Conservation (phyloP, 2,329 filamentous ascomycete genomes). For the Trichoderma endophyticum region DNA sequence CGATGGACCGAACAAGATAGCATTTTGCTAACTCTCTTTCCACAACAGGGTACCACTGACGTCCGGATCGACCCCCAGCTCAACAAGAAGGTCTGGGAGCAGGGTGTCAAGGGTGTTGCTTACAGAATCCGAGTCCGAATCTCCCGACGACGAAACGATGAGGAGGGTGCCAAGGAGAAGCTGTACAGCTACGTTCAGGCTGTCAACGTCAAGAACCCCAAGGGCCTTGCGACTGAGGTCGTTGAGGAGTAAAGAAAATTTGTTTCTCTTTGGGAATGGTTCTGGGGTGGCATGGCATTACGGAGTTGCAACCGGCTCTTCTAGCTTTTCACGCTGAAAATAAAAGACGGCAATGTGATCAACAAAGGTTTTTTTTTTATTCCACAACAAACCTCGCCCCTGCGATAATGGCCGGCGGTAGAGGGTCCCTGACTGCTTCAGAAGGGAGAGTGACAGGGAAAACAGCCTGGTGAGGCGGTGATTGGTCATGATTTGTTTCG, state of each 20-base stretch:
- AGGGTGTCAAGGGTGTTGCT: conserved; percentile 97
- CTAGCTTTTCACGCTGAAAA: conserved; percentile 42
- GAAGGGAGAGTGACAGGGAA: conserved; percentile 1
- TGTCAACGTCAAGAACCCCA: conserved; percentile 98
- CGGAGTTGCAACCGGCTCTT: conserved; percentile 46
- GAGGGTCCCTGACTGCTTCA: background rate
- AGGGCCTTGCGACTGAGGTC: conserved; percentile 90
- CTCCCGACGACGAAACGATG: conserved; percentile 99
- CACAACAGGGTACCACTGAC: conserved; percentile 79
- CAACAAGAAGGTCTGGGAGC: conserved; percentile 99
- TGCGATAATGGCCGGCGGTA: background rate
- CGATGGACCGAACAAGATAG: background rate
- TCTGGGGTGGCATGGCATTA: conserved; percentile 45
- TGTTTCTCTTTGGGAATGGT: conserved; percentile 40
- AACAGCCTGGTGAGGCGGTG: conserved; percentile 17
- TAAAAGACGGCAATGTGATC: conserved; percentile 37
- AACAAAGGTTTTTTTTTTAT: conserved; percentile 23
- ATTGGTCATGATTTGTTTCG: conserved; percentile 19
- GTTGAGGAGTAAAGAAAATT: conserved; percentile 65
- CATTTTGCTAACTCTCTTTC: conserved; percentile 23
- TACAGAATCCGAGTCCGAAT: conserved; percentile 98
- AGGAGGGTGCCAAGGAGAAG: conserved; percentile 99
- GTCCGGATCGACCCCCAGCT: conserved; percentile 97
- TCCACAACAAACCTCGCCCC: conserved; percentile 12
- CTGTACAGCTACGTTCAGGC: conserved; percentile 99